Evolutionary conservation across 495 filamentous ascomycete genomes (phyloP), one percentile per base, ranked within the genome.

Genomic region (Parathielavia hyrcaniae): DNA sequence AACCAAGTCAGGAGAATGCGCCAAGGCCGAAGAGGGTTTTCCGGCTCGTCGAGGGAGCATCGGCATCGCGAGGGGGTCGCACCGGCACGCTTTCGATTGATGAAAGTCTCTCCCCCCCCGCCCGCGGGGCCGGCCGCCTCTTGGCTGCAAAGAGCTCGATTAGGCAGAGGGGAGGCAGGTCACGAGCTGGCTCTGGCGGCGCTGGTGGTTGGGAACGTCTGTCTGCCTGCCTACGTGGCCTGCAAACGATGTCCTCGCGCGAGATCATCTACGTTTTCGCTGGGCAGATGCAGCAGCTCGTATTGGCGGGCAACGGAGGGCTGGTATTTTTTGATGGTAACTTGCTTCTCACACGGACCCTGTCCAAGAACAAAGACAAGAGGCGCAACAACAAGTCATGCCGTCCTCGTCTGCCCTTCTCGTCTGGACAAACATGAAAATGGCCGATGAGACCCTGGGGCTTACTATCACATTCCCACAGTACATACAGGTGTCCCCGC

Each of bases 91-190:
- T 52, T 35, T 47, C 56, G 56, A 39, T 49, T 22, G 43, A n/a
- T n/a, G n/a, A n/a, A n/a, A 36, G 13, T n/a, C 17, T 39, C 34
- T 14, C 4, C 12, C 22, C 46, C 45, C 23, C 19, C 22, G 14
- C 43, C 47, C 57, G 43, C 57, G 46, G 38, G 43, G n/a, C 47
- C 30, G 35, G 47, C 23, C 23, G 39, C n/a, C 32, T 16, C 1
- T 36, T 8, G 40, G 17, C 55, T 58, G 54, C 60, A 61, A 32
- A 45, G 36, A 17, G 50, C 60, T 54, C 50, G 45, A 61, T 61
- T 23, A n/a, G 60, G 60, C 43, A 53, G n/a, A 43, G n/a, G 22
- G 46, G 17, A 35, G 13, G 5, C 0, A 10, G 55, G 55, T 57
- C 55, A 57, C 55, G 55, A 50, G 55, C 47, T 12, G 26, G n/a